These are phyloP conservation scores for Zymoseptoria pseudotritici DNA, from an alignment of 2,329 filamentous ascomycete genomes.

Conservation along the genomic window DNA sequence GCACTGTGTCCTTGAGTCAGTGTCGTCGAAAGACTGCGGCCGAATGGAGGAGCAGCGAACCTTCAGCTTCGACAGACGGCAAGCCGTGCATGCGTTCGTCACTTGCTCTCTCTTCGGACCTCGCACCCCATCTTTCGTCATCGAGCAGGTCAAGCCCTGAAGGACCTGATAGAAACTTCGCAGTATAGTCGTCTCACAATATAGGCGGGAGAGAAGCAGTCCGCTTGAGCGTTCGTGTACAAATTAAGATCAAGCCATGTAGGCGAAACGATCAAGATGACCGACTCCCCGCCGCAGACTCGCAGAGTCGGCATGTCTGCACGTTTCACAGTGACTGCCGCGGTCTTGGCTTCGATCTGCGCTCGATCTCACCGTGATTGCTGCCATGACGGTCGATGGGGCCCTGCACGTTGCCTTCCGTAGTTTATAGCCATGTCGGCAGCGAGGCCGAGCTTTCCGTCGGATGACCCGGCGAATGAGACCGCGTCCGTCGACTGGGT, in stretches of 20 bases:
- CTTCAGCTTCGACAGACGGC: conserved; percentile 6
- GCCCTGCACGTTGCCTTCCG: neutral
- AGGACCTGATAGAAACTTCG: neutral
- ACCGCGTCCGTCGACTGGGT: neutral
- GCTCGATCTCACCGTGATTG: neutral
- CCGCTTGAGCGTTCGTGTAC: neutral
- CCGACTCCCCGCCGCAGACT: neutral
- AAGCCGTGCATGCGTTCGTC: conserved; percentile 5
- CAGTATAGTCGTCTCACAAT: neutral
- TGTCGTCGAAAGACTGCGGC: no score
- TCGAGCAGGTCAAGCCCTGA: neutral
- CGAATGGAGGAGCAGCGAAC: neutral
- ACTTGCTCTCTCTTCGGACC: conserved; percentile 2
- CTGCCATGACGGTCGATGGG: neutral
- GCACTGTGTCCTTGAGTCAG: conserved; percentile 5
- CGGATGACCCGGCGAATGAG: no score
- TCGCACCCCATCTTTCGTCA: neutral
- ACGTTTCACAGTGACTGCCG: neutral
- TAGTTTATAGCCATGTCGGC: no score
- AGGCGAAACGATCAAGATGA: neutral
- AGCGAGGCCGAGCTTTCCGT: neutral
- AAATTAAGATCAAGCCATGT: neutral
- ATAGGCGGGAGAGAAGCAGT: neutral
- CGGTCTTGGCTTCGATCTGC: neutral
- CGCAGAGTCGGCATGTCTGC: neutral